Percentiles rank a stretch among this genome's conserved stretches.
phyloP scores from a whole-genome alignment of 73 alveolate genomes.

The Uronychia setigera region DNA sequence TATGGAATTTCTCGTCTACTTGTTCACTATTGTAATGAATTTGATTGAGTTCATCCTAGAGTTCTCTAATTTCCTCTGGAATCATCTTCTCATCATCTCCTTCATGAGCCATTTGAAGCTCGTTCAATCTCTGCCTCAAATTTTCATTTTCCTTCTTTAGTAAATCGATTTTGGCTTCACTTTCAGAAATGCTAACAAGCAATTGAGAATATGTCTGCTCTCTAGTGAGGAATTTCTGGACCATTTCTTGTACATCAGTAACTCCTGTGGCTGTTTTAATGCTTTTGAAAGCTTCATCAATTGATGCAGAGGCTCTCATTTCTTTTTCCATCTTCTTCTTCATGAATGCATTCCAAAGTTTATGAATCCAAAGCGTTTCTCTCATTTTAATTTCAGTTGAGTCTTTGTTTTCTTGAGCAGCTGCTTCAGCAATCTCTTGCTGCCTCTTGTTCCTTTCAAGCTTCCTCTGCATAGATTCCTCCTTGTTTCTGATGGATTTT shows the following conservation, averaged over 20 bases:
- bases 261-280: constrained; percentile 86
- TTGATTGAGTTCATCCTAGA: constrained; percentile 1
- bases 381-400: constrained; percentile 80
- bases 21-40: constrained; percentile 13
- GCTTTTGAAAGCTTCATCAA: constrained; percentile 83
- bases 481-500: constrained; percentile 54
- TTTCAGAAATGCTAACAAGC: constrained; percentile 74
- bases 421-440: constrained; percentile 77
- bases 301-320: constrained; percentile 74
- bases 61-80: constrained; percentile 43
- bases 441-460: constrained; percentile 53
- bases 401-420: constrained; percentile 78
- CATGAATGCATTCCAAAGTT: constrained; percentile 76
- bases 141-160: constrained; percentile 77
- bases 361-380: constrained; percentile 68
- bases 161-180: constrained; percentile 81
- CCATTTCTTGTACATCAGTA: constrained; percentile 86
- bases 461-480: constrained; percentile 51
- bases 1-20: constrained; percentile 21
- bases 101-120: constrained; percentile 34
- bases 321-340: constrained; percentile 89
- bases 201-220: constrained; percentile 84
- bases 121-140: constrained; percentile 25
- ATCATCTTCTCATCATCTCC: too few relatives aligned
- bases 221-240: constrained; percentile 81